Base-by-base conservation (phyloP, 1,284 basidiomycete genomes). In the Agroathelia rolfsii region DNA sequence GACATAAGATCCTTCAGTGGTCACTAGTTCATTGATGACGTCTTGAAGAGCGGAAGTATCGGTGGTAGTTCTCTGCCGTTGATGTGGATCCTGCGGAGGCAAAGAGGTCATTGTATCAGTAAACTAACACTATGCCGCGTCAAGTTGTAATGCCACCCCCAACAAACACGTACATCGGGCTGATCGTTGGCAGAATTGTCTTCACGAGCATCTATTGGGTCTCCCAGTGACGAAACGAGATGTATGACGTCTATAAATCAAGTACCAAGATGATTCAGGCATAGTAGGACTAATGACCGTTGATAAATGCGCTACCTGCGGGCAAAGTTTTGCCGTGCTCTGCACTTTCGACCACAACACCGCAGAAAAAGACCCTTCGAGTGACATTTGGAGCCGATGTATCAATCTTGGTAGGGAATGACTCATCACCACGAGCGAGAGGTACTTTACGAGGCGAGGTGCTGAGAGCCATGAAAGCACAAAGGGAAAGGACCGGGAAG, bases 1-100 rank as follows among this genome's bases (percentile, higher is more conserved):
- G 46, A 88, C 78, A 48, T 87, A 86, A 27, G 78, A 75, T 35
- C 73, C 70, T 53, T 89, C 85, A 22, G 84, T 86, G 28, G 69
- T 64, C 16, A 88, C 70, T 17, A 87, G 69, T 53, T 89, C 85
- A 43, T 75, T 78, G 43, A 86, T 64, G 41, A 79, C 68, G 30
- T 83, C 78, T 24, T 64, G 55, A 27, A 86, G 64, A 2, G 76
- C 73, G 35, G 72, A 69, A 6, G 70, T 56, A 48, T 83, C 70
- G 7, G 77, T 73, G 25, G 69, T 56, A 9, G 71, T 67, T 34
- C 72, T 70, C 50, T 71, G 67, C 29, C 72, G 64, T 37, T 65
- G 63, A 8, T 58, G 51, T 36, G 48, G 56, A 37, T 63, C 59
- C 72, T 76, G 44, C 30, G 41, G 23, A 28, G 36, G 44, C 12